These are phyloP conservation scores for Pythium utonaiense DNA, from an alignment of 352 stramenopile genomes.

Conservation along the genomic window DNA sequence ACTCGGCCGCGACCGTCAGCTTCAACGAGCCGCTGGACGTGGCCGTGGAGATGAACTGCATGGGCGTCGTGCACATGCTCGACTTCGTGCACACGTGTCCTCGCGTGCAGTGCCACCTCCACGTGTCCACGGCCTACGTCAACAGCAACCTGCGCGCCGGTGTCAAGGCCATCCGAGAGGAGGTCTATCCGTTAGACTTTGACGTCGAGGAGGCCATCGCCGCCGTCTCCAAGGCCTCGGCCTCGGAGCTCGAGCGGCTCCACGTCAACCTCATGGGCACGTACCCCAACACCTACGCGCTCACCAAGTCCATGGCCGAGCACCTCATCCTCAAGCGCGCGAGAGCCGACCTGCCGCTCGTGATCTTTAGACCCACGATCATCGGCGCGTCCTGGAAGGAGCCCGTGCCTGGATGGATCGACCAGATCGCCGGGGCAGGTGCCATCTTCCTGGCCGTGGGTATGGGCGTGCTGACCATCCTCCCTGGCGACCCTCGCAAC, in stretches of 20 bases:
- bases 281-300: slow-evolving; percentile 88
- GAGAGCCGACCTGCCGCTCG: slow-evolving; percentile 42
- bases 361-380: slow-evolving; percentile 84
- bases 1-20: slow-evolving; percentile 83
- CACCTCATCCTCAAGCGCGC: slow-evolving; percentile 58
- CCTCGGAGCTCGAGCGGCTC: slow-evolving; percentile 58
- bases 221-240: slow-evolving; percentile 44
- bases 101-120: slow-evolving; percentile 54
- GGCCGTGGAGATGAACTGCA: slow-evolving; percentile 82
- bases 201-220: slow-evolving; percentile 64
- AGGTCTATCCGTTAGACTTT: slow-evolving; percentile 86
- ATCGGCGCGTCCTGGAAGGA: slow-evolving; percentile 87
- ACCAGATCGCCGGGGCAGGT: slow-evolving; percentile 73
- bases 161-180: slow-evolving; percentile 39
- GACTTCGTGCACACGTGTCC: slow-evolving; percentile 58
- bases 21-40: slow-evolving; percentile 87
- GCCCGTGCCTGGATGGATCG: slow-evolving; percentile 76
- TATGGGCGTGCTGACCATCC: slow-evolving; percentile 78
- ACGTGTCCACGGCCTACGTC: slow-evolving; percentile 84
- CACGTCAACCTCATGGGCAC: slow-evolving; percentile 80
- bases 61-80: slow-evolving; percentile 61
- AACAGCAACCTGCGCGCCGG: slow-evolving; percentile 74
- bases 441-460: slow-evolving; percentile 76
- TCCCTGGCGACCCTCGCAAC: slow-evolving; percentile 74
- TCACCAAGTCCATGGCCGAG: slow-evolving; percentile 89